phyloP scores from a whole-genome alignment of 1,139 yeast genomes.

The Ogataea hybrid region DNA sequence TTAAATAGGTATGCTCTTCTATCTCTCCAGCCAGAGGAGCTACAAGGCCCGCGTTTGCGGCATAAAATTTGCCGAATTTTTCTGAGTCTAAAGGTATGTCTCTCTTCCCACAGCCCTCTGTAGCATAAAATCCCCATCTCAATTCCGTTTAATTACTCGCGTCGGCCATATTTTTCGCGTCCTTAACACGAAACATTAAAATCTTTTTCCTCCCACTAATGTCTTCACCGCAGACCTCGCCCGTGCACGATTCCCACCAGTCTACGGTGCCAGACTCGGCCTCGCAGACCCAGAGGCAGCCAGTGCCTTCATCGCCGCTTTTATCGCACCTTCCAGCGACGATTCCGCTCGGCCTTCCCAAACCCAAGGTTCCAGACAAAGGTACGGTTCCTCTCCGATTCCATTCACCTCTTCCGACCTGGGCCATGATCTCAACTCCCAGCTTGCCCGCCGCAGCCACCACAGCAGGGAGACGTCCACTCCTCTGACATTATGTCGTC shows the following conservation, averaged over 20 bases:
- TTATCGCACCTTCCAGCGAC: constrained; percentile 44
- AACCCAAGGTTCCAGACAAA: constrained; percentile 20
- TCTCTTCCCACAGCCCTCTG: not conserved
- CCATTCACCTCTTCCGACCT: constrained; percentile 39
- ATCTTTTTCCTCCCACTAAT: constrained; percentile 13
- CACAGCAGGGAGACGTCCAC: constrained; percentile 49
- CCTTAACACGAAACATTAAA: constrained; percentile 5
- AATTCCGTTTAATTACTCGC: constrained; percentile 2
- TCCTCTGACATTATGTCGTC: constrained; percentile 55
- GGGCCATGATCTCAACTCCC: constrained; percentile 17
- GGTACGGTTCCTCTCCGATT: constrained; percentile 43
- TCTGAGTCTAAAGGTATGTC: not conserved
- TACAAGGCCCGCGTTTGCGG: not conserved
- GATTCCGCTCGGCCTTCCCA: constrained; percentile 31
- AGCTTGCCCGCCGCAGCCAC: constrained; percentile 23
- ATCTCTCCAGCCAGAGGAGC: not conserved
- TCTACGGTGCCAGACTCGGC: constrained; percentile 28
- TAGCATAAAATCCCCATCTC: not conserved
- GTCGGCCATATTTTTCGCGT: constrained; percentile 6
- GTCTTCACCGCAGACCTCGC: constrained; percentile 31
- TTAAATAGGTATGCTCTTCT: not conserved
- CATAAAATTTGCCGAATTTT: not conserved
- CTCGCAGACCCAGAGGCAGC: constrained; percentile 30
- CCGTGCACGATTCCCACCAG: constrained; percentile 27
- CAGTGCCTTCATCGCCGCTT: constrained; percentile 66